Percentiles rank a stretch among this genome's conserved stretches.
Conservation (phyloP, 768 basidiomycete genomes). For the Sarcodon sp. region DNA sequence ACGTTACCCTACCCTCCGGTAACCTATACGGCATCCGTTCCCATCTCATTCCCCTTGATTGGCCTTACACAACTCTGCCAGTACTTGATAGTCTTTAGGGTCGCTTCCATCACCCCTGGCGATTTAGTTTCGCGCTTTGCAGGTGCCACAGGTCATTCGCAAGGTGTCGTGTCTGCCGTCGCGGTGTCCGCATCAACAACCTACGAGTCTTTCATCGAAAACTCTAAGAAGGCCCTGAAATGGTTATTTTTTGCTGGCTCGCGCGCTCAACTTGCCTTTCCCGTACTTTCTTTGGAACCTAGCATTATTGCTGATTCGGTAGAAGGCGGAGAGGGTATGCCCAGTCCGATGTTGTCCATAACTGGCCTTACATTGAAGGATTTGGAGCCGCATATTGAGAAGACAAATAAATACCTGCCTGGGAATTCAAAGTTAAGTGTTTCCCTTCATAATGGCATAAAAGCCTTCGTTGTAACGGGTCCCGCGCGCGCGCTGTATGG, state of each 20-base stretch:
- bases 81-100: slow-evolving; percentile 73
- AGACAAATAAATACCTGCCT: slow-evolving; percentile 82
- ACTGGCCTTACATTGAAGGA: slow-evolving; percentile 68
- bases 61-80: slow-evolving; percentile 93
- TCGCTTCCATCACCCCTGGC: slow-evolving; percentile 64
- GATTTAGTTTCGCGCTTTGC: slow-evolving; percentile 64
- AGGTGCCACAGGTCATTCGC: slow-evolving; percentile 94
- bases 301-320: slow-evolving; percentile 76
- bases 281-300: slow-evolving; percentile 81
- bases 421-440: slow-evolving; percentile 56
- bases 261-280: slow-evolving; percentile 91
- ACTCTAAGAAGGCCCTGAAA: slow-evolving; percentile 72
- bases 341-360: slow-evolving; percentile 89
- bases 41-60: slow-evolving; percentile 91
- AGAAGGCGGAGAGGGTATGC: slow-evolving; percentile 87
- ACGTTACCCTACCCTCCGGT: slow-evolving; percentile 57
- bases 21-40: slow-evolving; percentile 84
- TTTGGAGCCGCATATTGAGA: slow-evolving; percentile 68
- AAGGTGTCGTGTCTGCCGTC: slow-evolving; percentile 93
- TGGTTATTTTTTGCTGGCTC: slow-evolving; percentile 91
- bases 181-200: slow-evolving; percentile 71
- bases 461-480: slow-evolving; percentile 80
- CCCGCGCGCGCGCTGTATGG: slow-evolving; percentile 88
- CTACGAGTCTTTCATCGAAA: slow-evolving; percentile 60
- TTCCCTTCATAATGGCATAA: not conserved